Conservation (phyloP, 805 yeast genomes). For the Barnettozyma populi region DNA sequence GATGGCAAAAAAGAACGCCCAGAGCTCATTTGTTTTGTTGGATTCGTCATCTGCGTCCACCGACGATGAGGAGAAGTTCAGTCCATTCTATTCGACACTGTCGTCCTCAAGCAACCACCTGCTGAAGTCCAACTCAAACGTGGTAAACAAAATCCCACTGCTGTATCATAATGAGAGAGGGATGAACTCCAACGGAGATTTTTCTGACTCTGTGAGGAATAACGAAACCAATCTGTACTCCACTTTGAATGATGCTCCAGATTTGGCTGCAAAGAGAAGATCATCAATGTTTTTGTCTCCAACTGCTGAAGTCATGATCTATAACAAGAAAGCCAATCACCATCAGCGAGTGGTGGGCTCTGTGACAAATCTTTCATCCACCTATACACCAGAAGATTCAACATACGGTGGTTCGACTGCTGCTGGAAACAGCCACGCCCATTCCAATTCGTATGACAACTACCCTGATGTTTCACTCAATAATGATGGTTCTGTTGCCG, state of each 20-base stretch:
- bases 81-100: constrained; percentile 7
- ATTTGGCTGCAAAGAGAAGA: constrained; percentile 22
- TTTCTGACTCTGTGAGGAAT: constrained; percentile 10
- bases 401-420: background rate
- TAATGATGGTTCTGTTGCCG: background rate
- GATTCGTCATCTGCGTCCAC: constrained; percentile 17
- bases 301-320: constrained; percentile 64
- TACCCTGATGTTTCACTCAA: constrained; percentile 10
- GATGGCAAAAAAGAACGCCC: constrained; percentile 47
- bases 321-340: constrained; percentile 30
- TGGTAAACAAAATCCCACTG: constrained; percentile 15
- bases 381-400: constrained; percentile 3
- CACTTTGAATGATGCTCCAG: constrained; percentile 16
- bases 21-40: constrained; percentile 32
- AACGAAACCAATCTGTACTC: constrained; percentile 16
- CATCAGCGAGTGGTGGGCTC: constrained; percentile 35
- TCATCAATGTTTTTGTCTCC: constrained; percentile 65
- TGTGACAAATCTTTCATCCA: constrained; percentile 9
- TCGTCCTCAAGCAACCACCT: constrained; percentile 7
- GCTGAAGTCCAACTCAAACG: background rate
- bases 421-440: constrained; percentile 11
- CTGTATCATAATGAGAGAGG: constrained; percentile 14
- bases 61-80: constrained; percentile 15
- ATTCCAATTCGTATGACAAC: constrained; percentile 14
- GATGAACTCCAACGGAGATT: constrained; percentile 11